Conservation (phyloP, 1,284 basidiomycete species). For the Schizophyllum amplum region DNA sequence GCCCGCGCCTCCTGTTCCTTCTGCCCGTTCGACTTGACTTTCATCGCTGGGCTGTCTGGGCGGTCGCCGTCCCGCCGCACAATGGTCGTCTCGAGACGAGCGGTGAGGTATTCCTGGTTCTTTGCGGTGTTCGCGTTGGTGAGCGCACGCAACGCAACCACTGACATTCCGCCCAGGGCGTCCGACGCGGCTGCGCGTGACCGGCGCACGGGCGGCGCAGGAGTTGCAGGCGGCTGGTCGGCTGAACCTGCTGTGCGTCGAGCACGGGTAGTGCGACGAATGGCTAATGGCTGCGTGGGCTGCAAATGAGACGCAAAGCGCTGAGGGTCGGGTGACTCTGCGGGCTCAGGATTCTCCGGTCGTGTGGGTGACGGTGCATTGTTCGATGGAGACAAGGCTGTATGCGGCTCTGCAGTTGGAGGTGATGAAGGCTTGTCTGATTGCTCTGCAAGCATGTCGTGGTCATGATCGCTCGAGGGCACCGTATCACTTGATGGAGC, state of each 20-base stretch:
- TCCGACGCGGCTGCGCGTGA: background rate
- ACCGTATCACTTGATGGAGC: background rate
- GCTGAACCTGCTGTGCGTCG: background rate
- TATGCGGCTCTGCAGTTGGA: background rate
- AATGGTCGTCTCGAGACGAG: slow-evolving; percentile 55
- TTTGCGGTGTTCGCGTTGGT: slow-evolving; percentile 61
- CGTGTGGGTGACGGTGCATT: background rate
- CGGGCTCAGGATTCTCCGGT: background rate
- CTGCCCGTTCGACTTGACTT: slow-evolving; percentile 64
- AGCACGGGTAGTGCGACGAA: background rate
- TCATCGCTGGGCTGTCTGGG: slow-evolving; percentile 74
- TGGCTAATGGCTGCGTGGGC: background rate
- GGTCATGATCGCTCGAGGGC: background rate
- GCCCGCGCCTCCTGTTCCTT: slow-evolving; percentile 64
- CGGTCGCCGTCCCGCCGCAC: slow-evolving; percentile 62
- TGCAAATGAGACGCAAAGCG: background rate
- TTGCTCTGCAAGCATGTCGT: background rate
- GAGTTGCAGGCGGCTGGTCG: background rate
- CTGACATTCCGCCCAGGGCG: slow-evolving; percentile 34
- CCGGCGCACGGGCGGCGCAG: too few relatives aligned
- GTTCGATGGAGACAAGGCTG: background rate
- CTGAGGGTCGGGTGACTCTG: background rate
- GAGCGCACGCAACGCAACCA: slow-evolving; percentile 56
- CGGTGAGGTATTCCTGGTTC: slow-evolving; percentile 58
- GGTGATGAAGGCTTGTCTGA: background rate